Evolutionary conservation across 2,329 filamentous ascomycete genomes (phyloP).

Genomic region (Pestalotiopsis sp.): DNA sequence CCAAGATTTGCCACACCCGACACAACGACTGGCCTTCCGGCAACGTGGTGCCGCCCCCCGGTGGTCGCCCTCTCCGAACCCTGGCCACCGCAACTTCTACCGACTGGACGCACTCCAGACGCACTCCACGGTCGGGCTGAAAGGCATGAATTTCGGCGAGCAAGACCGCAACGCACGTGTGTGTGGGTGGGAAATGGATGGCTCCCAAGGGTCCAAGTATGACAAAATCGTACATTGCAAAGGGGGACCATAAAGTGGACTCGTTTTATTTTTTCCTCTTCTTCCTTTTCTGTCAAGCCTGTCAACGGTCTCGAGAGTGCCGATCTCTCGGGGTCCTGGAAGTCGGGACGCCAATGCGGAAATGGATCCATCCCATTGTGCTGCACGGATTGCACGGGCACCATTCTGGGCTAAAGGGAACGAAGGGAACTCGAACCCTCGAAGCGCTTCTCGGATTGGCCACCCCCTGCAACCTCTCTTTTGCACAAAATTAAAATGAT

Average conservation of each 20-base stretch:
- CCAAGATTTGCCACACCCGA: background rate
- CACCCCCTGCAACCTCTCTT: background rate
- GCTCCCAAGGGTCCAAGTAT: background rate
- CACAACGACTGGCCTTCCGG: background rate
- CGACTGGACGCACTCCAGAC: background rate
- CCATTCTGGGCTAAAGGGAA: background rate
- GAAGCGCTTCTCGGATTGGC: background rate
- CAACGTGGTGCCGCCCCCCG: background rate
- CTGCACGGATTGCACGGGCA: background rate
- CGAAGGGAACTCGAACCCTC: background rate
- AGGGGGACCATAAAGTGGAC: background rate
- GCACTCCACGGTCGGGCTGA: background rate
- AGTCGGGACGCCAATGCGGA: background rate
- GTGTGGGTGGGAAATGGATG: background rate
- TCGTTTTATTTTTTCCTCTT: background rate
- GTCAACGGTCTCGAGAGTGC: background rate
- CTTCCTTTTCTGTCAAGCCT: too few relatives aligned
- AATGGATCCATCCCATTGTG: background rate
- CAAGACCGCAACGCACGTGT: background rate
- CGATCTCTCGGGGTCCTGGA: background rate
- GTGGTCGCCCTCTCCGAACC: background rate
- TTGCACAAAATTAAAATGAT: background rate
- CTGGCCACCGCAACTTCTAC: background rate
- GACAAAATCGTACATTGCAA: background rate
- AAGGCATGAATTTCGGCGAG: background rate